These are phyloP conservation scores for Diutina neorugosa DNA, from an alignment of 1,139 yeast species.

Conservation along the genomic window DNA sequence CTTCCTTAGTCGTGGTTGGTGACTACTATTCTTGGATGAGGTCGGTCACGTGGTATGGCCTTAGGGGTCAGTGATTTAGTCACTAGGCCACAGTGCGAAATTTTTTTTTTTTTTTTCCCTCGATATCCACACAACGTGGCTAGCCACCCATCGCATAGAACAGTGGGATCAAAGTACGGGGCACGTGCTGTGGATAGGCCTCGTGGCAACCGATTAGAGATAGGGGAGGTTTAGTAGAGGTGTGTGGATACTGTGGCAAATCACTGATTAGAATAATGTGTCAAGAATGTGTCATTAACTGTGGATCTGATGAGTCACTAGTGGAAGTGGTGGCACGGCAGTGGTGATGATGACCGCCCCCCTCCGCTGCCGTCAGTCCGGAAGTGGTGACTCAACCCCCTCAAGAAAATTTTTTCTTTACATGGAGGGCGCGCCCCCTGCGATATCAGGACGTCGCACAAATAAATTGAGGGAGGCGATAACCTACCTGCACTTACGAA, in stretches of 20 bases:
- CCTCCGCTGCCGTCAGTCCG: neutral
- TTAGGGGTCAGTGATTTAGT: neutral
- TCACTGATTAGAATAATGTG: neutral
- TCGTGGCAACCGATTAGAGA: neutral
- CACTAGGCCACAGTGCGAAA: neutral
- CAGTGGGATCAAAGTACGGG: neutral
- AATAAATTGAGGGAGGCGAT: neutral
- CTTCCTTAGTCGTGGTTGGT: neutral
- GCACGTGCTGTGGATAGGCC: neutral
- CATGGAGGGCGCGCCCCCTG: neutral
- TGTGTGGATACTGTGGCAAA: neutral
- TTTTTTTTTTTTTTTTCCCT: neutral
- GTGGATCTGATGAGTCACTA: neutral
- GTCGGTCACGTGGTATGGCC: neutral
- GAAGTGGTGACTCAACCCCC: neutral
- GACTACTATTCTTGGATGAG: neutral
- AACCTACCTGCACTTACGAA: neutral
- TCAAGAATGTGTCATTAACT: neutral
- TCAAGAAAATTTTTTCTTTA: neutral
- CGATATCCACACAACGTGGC: neutral
- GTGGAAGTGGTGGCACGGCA: no score
- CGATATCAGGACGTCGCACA: neutral
- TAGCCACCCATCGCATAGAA: neutral
- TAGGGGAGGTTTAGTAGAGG: neutral
- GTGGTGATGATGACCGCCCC: no score